Conservation (phyloP, 768 basidiomycete genomes). For the Austroboletus eburneus region DNA sequence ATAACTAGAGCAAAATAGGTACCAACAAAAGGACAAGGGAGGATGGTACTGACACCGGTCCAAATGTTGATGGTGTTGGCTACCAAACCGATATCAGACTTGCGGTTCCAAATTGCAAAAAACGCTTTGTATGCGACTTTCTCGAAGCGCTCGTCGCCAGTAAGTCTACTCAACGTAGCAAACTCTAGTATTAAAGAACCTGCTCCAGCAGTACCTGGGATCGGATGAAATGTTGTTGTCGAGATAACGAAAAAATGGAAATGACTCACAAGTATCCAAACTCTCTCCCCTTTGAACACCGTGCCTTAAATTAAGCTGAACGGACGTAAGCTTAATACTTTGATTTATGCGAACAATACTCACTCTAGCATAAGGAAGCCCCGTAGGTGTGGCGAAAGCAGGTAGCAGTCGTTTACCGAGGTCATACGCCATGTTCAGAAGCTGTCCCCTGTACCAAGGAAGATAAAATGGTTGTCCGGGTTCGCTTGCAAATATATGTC, state of each 20-base stretch:
- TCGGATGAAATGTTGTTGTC: conserved; percentile 4
- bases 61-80: conserved; percentile 86
- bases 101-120: conserved; percentile 91
- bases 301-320: conserved; percentile 76
- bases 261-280: conserved; percentile 72
- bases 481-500: conserved; percentile 74
- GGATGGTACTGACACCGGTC: conserved; percentile 58
- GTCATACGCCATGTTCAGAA: conserved; percentile 78
- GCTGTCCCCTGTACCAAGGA: conserved; percentile 81
- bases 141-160: conserved; percentile 87
- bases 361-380: conserved; percentile 88
- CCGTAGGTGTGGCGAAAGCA: conserved; percentile 89
- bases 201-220: conserved; percentile 82
- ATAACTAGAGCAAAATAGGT: conserved; percentile 38
- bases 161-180: conserved; percentile 85
- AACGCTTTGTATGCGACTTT: conserved; percentile 86
- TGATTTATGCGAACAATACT: conserved; percentile 4
- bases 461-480: conserved; percentile 65
- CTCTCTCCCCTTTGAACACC: conserved; percentile 77
- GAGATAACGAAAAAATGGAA: background rate
- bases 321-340: conserved; percentile 2
- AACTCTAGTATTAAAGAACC: conserved; percentile 94
- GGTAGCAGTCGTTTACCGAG: conserved; percentile 83
- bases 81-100: conserved; percentile 77
- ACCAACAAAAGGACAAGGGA: background rate